Percentiles rank a stretch among this genome's conserved stretches.
Conservation (phyloP, 306 rosid species). For the Mucuna pruriens region DNA sequence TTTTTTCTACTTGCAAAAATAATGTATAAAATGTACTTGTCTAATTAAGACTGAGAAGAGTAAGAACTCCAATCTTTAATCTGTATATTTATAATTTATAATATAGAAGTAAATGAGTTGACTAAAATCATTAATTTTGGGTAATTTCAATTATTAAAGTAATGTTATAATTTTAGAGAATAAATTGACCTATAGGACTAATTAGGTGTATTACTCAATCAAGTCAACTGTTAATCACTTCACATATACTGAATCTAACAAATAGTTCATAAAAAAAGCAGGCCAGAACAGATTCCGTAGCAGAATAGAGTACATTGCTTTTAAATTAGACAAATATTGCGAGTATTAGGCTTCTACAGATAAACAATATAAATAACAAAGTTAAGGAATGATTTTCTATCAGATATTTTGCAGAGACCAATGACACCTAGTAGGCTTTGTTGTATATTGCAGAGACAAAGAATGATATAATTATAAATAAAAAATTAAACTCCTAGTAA, state of each 20-base stretch:
- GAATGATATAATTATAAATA: neutral
- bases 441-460: neutral
- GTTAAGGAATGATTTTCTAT: neutral
- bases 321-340: conserved; percentile 4
- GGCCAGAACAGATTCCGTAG: neutral
- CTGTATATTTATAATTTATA: no score
- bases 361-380: conserved; percentile 15
- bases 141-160: neutral
- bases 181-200: neutral
- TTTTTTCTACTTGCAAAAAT: no score
- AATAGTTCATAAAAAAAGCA: neutral
- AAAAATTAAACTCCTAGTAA: neutral
- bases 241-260: neutral
- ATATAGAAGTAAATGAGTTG: neutral
- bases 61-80: neutral
- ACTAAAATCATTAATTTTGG: neutral
- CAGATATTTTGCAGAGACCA: neutral
- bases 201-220: neutral
- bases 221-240: conserved; percentile 15
- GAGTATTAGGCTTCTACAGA: neutral
- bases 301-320: neutral
- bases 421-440: neutral
- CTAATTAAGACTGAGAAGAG: neutral
- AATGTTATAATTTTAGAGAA: no score
- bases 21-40: neutral